phyloP scores from a whole-genome alignment of 2,329 filamentous ascomycete species.

The Hypocreales sp. region DNA sequence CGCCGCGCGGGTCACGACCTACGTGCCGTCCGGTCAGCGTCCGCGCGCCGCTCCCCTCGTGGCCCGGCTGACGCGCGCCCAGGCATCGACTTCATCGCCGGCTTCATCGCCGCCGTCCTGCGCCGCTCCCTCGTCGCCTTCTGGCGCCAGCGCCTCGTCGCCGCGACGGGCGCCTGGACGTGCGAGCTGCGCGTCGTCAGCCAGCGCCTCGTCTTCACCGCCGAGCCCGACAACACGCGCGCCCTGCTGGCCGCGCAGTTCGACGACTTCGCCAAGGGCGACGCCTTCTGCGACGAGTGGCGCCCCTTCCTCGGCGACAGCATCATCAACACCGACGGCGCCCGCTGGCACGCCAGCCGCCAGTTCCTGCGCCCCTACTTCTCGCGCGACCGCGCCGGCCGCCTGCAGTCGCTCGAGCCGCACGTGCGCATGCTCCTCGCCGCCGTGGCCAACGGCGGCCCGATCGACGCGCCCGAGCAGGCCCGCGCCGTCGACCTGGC shows the following conservation, averaged over 20 bases:
- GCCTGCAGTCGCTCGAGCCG: constrained; percentile 66
- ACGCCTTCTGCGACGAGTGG: constrained; percentile 62
- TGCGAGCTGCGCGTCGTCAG: constrained; percentile 40
- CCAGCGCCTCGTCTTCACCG: constrained; percentile 55
- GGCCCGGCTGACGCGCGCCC: not conserved
- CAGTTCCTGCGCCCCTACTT: constrained; percentile 77
- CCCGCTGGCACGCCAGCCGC: constrained; percentile 65
- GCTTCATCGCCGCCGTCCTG: constrained; percentile 35
- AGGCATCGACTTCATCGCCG: constrained; percentile 49
- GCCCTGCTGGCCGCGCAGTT: constrained; percentile 79
- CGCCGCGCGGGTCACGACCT: constrained; percentile 18
- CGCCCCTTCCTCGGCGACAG: constrained; percentile 55
- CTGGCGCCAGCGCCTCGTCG: constrained; percentile 40
- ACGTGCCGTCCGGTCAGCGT: constrained; percentile 30
- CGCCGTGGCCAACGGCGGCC: constrained; percentile 44
- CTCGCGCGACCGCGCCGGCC: constrained; percentile 67
- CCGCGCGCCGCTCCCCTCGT: not conserved
- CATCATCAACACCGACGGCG: constrained; percentile 69
- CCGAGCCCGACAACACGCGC: constrained; percentile 80
- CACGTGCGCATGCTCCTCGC: constrained; percentile 62
- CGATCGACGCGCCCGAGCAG: constrained; percentile 43
- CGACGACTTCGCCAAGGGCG: constrained; percentile 65
- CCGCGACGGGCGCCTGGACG: constrained; percentile 31
- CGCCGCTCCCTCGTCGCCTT: constrained; percentile 41
- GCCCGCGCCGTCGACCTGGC: constrained; percentile 43